phyloP scores from a whole-genome alignment of 2,329 filamentous ascomycete species.

The Raffaelea arxii region DNA sequence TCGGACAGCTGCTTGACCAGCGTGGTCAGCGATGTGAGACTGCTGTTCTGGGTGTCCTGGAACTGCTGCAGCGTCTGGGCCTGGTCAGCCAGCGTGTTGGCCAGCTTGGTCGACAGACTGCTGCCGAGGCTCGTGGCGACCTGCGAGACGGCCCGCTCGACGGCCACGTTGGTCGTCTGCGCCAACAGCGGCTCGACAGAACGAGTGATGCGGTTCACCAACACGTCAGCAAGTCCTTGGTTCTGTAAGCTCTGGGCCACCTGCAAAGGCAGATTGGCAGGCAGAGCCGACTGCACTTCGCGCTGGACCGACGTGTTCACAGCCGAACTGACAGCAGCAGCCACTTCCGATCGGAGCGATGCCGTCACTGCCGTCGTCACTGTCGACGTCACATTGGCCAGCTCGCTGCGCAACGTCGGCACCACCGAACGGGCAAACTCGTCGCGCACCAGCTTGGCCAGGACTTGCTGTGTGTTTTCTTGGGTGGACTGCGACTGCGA shows the following conservation, averaged over 20 bases:
- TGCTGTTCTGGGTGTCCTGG: conserved; percentile 45
- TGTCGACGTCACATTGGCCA: conserved; percentile 54
- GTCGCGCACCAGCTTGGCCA: conserved; percentile 65
- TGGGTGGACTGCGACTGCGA: too few relatives aligned
- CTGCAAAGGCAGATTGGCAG: conserved; percentile 57
- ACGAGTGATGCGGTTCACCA: too few relatives aligned
- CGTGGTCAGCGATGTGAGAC: conserved; percentile 63
- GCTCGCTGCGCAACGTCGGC: conserved; percentile 60
- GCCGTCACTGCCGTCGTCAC: conserved; percentile 63
- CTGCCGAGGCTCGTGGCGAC: too few relatives aligned
- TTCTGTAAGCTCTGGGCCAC: conserved; percentile 62
- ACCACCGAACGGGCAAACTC: conserved; percentile 69
- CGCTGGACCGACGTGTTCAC: conserved; percentile 58
- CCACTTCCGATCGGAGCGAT: conserved; percentile 56
- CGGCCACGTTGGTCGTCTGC: conserved; percentile 52
- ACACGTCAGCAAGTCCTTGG: too few relatives aligned
- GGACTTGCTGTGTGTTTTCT: conserved; percentile 61
- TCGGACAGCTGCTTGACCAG: conserved; percentile 58
- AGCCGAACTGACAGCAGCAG: conserved; percentile 53
- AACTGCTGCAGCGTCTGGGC: conserved; percentile 39
- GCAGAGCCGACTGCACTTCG: conserved; percentile 63
- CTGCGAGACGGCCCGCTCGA: conserved; percentile 55
- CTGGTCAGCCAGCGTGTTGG: conserved; percentile 43
- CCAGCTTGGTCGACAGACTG: conserved; percentile 53
- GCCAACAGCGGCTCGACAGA: too few relatives aligned